Percentiles rank a stretch among this genome's conserved stretches.
Evolutionary conservation across 2,329 filamentous ascomycete species (phyloP).

Genomic region (Claviceps cyperi): DNA sequence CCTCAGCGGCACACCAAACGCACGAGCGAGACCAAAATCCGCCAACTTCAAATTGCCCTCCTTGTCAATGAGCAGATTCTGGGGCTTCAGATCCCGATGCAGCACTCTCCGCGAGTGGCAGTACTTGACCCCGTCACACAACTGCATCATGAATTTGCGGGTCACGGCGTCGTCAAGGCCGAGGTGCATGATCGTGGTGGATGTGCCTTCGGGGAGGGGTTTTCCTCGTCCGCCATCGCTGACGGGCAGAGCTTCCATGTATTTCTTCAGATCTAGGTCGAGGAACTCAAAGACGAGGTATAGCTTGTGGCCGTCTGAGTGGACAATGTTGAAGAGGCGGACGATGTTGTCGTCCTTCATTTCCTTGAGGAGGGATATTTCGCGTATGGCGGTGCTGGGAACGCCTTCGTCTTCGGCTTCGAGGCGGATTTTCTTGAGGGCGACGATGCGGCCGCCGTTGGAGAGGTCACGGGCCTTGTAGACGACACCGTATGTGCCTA

Average conservation of each 20-base stretch:
- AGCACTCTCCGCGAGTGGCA: constrained; percentile 81
- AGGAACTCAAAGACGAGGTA: constrained; percentile 90
- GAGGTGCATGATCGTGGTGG: constrained; percentile 46
- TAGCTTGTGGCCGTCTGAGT: constrained; percentile 87
- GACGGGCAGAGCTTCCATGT: constrained; percentile 82
- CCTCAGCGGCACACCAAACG: constrained; percentile 78
- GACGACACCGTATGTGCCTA: constrained; percentile 87
- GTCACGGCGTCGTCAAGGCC: constrained; percentile 69
- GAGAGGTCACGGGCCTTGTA: constrained; percentile 85
- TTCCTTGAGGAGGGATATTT: constrained; percentile 88
- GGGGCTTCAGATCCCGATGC: constrained; percentile 79
- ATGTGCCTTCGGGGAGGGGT: constrained; percentile 65
- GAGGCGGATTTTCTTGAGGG: constrained; percentile 88
- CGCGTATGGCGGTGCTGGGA: constrained; percentile 81
- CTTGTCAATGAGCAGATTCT: constrained; percentile 75
- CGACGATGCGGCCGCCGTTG: constrained; percentile 72
- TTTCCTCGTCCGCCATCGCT: constrained; percentile 76
- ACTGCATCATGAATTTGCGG: constrained; percentile 84
- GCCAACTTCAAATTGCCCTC: constrained; percentile 83
- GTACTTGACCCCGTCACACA: constrained; percentile 72
- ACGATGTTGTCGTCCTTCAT: constrained; percentile 90
- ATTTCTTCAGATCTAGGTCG: constrained; percentile 85
- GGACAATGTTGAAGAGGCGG: constrained; percentile 77
- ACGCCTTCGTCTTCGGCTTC: constrained; percentile 92
- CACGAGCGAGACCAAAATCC: constrained; percentile 78